Evolutionary conservation across 2,329 filamentous ascomycete species (phyloP).

Genomic region (Phaeosphaeriaceae sp.): DNA sequence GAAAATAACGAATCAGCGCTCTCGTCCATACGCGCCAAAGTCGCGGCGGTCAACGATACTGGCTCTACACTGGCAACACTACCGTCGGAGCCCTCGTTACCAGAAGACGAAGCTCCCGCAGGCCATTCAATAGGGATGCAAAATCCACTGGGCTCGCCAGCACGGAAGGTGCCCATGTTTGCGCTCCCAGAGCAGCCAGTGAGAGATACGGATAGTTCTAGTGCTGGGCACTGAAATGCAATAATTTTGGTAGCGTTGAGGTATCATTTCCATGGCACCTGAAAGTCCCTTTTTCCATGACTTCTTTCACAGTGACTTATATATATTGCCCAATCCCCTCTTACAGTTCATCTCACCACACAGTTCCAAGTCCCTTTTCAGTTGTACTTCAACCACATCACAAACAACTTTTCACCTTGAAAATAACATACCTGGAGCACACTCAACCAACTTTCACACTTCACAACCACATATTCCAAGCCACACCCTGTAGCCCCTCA

Average conservation of each 20-base stretch:
- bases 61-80: slow-evolving; percentile 15
- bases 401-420: too few relatives aligned
- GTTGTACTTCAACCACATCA: too few relatives aligned
- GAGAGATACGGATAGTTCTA: slow-evolving; percentile 46
- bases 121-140: slow-evolving; percentile 17
- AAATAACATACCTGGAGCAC: not conserved
- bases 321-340: too few relatives aligned
- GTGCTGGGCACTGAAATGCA: slow-evolving; percentile 19
- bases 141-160: slow-evolving; percentile 33
- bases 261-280: too few relatives aligned
- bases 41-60: slow-evolving; percentile 22
- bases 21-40: slow-evolving; percentile 29
- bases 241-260: not conserved
- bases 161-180: slow-evolving; percentile 53
- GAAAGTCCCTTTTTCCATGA: too few relatives aligned
- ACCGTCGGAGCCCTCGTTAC: slow-evolving; percentile 5
- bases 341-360: too few relatives aligned
- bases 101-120: not conserved
- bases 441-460: too few relatives aligned
- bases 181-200: slow-evolving; percentile 50
- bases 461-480: too few relatives aligned
- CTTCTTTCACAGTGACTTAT: too few relatives aligned
- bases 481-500: too few relatives aligned
- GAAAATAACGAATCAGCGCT: slow-evolving; percentile 34
- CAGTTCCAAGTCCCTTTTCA: too few relatives aligned